These are phyloP conservation scores for Aspergillus ochraceoroseus DNA, from an alignment of 2,329 filamentous ascomycete species.

Conservation along the genomic window DNA sequence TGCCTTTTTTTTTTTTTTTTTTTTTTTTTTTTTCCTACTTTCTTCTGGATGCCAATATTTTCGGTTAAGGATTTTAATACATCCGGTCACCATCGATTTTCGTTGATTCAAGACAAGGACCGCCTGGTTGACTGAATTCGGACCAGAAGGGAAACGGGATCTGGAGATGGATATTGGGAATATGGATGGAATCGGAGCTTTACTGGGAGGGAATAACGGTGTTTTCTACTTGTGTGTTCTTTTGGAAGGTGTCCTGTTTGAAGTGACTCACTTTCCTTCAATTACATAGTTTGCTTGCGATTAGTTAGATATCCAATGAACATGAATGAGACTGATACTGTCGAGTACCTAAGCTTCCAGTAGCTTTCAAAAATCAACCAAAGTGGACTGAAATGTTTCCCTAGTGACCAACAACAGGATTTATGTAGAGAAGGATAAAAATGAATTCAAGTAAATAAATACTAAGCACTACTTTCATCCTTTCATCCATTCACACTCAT, in stretches of 20 bases:
- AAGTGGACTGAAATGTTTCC: too few species aligned
- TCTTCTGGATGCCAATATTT: slow-evolving; percentile 9
- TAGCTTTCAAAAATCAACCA: too few species aligned
- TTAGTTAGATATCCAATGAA: slow-evolving; percentile 21
- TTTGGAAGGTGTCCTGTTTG: slow-evolving; percentile 4
- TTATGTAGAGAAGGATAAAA: too few species aligned
- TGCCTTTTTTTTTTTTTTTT: slow-evolving; percentile 8
- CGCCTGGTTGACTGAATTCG: slow-evolving; percentile 1
- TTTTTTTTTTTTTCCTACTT: slow-evolving; percentile 10
- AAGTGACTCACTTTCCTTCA: slow-evolving; percentile 6
- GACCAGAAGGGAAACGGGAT: too few species aligned
- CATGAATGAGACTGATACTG: slow-evolving; percentile 8
- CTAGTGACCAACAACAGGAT: too few species aligned
- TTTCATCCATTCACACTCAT: background rate
- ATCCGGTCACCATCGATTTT: slow-evolving; percentile 10
- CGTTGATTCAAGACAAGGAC: slow-evolving; percentile 10
- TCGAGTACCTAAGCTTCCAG: too few species aligned
- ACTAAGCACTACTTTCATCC: too few species aligned
- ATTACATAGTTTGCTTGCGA: slow-evolving; percentile 13
- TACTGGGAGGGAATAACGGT: slow-evolving; percentile 1
- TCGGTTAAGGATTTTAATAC: slow-evolving; percentile 13
- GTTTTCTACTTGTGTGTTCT: slow-evolving; percentile 7
- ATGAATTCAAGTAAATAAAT: too few species aligned
- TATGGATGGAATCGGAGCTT: slow-evolving; percentile 9
- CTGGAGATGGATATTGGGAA: slow-evolving; percentile 9